Percentiles rank a stretch among this genome's conserved stretches.
These are phyloP conservation scores for Picochlorum sp. DNA, from an alignment of 139 green algal species.

Conservation along the genomic window DNA sequence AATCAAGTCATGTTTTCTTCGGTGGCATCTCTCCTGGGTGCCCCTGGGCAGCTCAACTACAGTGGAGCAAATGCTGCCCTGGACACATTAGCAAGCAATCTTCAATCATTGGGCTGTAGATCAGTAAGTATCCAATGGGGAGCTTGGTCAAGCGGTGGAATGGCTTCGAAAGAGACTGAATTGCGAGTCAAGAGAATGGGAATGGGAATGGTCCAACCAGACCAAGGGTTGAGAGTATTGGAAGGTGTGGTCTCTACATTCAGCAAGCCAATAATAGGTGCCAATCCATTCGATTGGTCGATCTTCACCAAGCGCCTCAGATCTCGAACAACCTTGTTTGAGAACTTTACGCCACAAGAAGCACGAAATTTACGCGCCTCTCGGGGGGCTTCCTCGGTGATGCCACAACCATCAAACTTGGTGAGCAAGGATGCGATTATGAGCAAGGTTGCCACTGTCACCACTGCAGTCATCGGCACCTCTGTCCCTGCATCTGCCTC, in stretches of 20 bases:
- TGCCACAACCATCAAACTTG: neutral
- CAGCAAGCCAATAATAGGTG: slow-evolving; percentile 29
- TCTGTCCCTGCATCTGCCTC: slow-evolving; percentile 19
- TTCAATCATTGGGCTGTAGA: slow-evolving; percentile 3
- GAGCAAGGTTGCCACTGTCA: slow-evolving; percentile 20
- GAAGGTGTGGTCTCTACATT: neutral
- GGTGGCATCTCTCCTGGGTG: slow-evolving; percentile 40
- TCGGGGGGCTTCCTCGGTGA: no score
- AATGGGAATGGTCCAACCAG: slow-evolving; percentile 36
- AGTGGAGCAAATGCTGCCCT: slow-evolving; percentile 46
- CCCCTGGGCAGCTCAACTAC: slow-evolving; percentile 46
- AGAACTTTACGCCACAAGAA: slow-evolving; percentile 7
- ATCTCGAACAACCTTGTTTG: slow-evolving; percentile 22
- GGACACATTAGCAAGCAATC: slow-evolving; percentile 30
- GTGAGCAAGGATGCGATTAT: slow-evolving; percentile 10
- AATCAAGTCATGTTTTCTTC: slow-evolving; percentile 58
- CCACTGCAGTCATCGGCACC: slow-evolving; percentile 15
- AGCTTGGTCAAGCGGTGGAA: slow-evolving; percentile 35
- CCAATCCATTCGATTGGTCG: slow-evolving; percentile 54
- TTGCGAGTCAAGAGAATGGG: slow-evolving; percentile 36
- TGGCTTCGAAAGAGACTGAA: slow-evolving; percentile 25
- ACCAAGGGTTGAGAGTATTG: slow-evolving; percentile 24
- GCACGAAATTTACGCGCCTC: no score
- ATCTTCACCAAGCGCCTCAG: slow-evolving; percentile 41
- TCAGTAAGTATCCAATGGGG: slow-evolving; percentile 38